Base-by-base conservation (phyloP, 208 protist species). In the Hexamita inflata region DNA sequence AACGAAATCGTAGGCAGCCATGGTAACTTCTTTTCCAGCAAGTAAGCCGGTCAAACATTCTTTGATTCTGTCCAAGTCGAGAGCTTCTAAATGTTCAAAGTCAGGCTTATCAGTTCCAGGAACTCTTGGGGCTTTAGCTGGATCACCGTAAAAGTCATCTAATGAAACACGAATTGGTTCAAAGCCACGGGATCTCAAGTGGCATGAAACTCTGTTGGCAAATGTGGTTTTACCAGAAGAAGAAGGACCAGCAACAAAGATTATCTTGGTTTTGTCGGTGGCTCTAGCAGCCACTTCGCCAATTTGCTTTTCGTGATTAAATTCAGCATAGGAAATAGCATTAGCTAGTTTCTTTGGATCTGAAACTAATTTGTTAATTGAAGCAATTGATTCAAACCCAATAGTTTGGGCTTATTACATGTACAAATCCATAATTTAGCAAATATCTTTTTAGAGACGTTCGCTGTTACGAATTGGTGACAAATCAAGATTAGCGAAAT, bases 151-250 rank as follows among this genome's bases (percentile, higher is more conserved):
- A 82, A 77, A 83, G n/a, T 83, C 67, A 78, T 83, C 80, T 32
- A 83, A 28, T 24, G 32, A 75, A 15, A 83, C 32, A 26, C 32
- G 9, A 9, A 66, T n/a, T 26, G 80, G 59, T 24, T 67, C 30
- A 24, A 84, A 73, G 24, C 77, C 76, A n/a, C 58, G 57, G 9
- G 79, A 19, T 30, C 64, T 32, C 39, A 83, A 15, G 7, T 84
- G 77, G 19, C 68, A 77, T 34, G 35, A 30, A 4, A 83, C 76
- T 11, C 78, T 45, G 26, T 68, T 60, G 65, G 80, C 75, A 67
- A 83, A 83, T 26, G 80, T 83, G 29, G 80, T 83, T 59, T 83
- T 83, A 38, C 81, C 75, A 29, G 81, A 84, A 19, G 65, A 75
- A 4, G 77, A 82, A 7, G 80, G 80, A 11, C 80, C 80, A 38